Percentiles rank a stretch among this genome's conserved stretches.
Conservation (phyloP, 2,329 filamentous ascomycete species). For the Orbilia javanica region DNA sequence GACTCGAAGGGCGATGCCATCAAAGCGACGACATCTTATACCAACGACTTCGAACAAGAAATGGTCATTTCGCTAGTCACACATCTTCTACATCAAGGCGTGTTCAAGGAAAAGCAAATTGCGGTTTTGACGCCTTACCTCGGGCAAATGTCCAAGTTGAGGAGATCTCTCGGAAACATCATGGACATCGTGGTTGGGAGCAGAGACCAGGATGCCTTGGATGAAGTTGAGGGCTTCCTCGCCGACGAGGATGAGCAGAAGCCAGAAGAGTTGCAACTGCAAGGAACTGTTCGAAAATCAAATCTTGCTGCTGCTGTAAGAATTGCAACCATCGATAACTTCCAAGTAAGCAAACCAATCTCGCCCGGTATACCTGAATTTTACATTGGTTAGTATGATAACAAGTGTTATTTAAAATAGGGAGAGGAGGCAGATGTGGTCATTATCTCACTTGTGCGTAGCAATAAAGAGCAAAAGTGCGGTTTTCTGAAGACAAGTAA, state of each 20-base stretch:
- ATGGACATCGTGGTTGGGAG: conserved; percentile 64
- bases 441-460: conserved; percentile 77
- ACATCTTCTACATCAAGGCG: conserved; percentile 67
- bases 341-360: conserved; percentile 63
- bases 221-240: conserved; percentile 32
- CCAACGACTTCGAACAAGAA: conserved; percentile 61
- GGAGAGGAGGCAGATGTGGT: conserved; percentile 81
- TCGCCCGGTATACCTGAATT: no score
- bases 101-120: conserved; percentile 66
- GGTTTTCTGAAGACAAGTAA: conserved; percentile 66
- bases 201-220: conserved; percentile 62
- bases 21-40: conserved; percentile 58
- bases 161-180: conserved; percentile 60
- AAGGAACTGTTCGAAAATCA: conserved; percentile 71
- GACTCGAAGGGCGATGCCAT: conserved; percentile 64
- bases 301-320: conserved; percentile 64
- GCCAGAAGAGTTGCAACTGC: conserved; percentile 71
- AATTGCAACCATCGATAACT: conserved; percentile 62
- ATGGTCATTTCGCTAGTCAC: conserved; percentile 65
- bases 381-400: neutral
- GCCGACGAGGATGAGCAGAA: conserved; percentile 16
- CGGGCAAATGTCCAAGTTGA: conserved; percentile 63
- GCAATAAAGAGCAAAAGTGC: conserved; percentile 72
- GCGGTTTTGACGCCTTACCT: conserved; percentile 66
- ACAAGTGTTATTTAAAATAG: conserved; percentile 66